Base-by-base conservation (phyloP, 306 rosid species). In the Quercus aquifolioides region DNA sequence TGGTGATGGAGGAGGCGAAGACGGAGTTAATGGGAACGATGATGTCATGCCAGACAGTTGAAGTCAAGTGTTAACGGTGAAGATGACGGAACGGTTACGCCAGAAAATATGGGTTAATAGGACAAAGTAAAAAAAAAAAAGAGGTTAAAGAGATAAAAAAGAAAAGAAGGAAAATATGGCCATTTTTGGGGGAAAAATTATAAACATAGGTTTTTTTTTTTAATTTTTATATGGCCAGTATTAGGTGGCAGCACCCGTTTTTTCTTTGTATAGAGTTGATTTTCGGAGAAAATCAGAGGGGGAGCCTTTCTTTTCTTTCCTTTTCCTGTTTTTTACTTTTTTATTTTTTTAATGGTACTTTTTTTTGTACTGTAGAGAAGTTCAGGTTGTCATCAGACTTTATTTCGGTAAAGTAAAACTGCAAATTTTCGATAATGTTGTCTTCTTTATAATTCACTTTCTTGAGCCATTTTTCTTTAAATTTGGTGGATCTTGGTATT, bases 11-110 rank as follows among this genome's bases (percentile, higher is more conserved):
- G 89, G 75, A 0, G 90, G 64, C 77, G 87, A 54, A 18, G 88
- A 75, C 20, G 79, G 28, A 64, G 76, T 72, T 68, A 33, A 33
- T 68, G 52, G 26, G 26, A n/a, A 55, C 31, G 89, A 80, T 12
- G 88, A 38, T 69, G 80, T 83, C 21, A 71, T 85, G 38, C 84
- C 69, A 1, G 83, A 83, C 75, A 92, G 94, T 71, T 92, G 79
- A 83, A 64, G 0, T 12, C 15, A 49, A 9, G 1, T 14, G 35
- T 71, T 51, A 76, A n/a, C n/a, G 19, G 28, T 52, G 0, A 71
- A 15, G 77, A 43, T 75, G 30, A 80, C 82, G 75, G 79, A 31
- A 80, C 62, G 73, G 86, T 56, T 5, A 77, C 79, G 79, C 52
- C 18, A 41, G 64, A 72, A 51, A 11, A 15, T 17, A 13, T 54